Percentiles rank a stretch among this genome's conserved stretches.
Conservation (phyloP, 495 filamentous ascomycete genomes). For the Penicillium lividum region DNA sequence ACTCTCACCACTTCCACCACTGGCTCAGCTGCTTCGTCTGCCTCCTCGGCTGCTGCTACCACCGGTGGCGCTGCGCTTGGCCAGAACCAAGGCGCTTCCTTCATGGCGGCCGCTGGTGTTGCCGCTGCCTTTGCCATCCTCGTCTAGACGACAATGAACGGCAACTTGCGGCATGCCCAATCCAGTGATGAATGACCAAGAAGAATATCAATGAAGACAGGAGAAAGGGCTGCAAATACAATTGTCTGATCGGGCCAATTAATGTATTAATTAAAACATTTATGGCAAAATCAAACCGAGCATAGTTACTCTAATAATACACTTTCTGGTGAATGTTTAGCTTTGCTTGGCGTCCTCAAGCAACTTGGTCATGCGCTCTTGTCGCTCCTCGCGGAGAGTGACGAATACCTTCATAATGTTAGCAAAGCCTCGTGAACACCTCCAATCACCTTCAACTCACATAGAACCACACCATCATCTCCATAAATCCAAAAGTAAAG, state of each 20-base stretch:
- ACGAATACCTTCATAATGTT: constrained; percentile 50
- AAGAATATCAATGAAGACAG: not conserved
- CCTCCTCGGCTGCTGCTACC: constrained; percentile 24
- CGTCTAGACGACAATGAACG: not conserved
- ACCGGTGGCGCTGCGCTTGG: constrained; percentile 52
- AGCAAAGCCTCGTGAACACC: constrained; percentile 23
- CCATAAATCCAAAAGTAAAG: constrained; percentile 81
- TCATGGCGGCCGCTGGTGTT: constrained; percentile 38
- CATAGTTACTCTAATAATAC: constrained; percentile 15
- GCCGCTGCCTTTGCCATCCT: constrained; percentile 26
- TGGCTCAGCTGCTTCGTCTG: constrained; percentile 8
- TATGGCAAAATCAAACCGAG: constrained; percentile 9
- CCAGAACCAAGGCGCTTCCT: constrained; percentile 28
- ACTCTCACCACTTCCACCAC: constrained; percentile 12
- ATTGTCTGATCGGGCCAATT: not conserved
- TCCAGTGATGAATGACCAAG: not conserved
- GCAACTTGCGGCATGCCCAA: not conserved
- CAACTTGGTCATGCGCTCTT: constrained; percentile 38
- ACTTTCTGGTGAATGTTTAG: constrained; percentile 7
- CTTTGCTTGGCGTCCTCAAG: constrained; percentile 34
- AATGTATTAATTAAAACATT: constrained; percentile 12
- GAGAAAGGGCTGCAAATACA: not conserved
- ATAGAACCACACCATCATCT: constrained; percentile 89
- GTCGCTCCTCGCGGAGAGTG: constrained; percentile 47
- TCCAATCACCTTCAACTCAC: constrained; percentile 39